Conservation (phyloP, 2,329 filamentous ascomycete species). For the Cadophora malorum region DNA sequence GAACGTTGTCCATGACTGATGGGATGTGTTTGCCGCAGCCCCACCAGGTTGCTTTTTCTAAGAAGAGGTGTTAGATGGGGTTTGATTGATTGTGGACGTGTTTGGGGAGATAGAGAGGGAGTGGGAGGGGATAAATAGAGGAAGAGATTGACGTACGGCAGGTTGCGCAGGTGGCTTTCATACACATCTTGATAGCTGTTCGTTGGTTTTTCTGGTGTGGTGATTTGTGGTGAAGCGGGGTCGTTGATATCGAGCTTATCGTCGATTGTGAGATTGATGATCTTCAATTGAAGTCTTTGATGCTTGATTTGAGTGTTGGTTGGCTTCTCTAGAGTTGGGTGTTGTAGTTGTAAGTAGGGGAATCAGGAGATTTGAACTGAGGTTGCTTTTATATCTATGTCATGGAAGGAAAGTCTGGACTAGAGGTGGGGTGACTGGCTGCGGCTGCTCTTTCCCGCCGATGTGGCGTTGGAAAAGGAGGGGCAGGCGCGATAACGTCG, state of each 20-base stretch:
- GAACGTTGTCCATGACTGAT: constrained; percentile 58
- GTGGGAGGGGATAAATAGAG: constrained; percentile 12
- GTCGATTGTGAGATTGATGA: too few relatives aligned
- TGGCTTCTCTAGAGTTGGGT: background rate
- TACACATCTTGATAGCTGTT: constrained; percentile 52
- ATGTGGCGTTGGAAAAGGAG: background rate
- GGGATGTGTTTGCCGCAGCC: constrained; percentile 59
- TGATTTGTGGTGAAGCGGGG: background rate
- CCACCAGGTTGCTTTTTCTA: constrained; percentile 59
- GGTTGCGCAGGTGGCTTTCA: constrained; percentile 54
- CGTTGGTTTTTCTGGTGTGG: background rate
- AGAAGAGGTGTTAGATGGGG: constrained; percentile 2
- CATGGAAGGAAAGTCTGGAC: background rate
- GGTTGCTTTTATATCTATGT: background rate
- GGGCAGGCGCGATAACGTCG: background rate
- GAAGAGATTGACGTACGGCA: constrained; percentile 52
- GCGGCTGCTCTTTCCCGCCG: too few relatives aligned
- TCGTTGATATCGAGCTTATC: background rate
- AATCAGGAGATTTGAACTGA: background rate
- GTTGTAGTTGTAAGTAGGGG: background rate
- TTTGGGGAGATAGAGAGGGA: background rate
- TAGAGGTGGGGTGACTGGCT: background rate
- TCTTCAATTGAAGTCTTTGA: too few relatives aligned
- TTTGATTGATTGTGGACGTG: background rate
- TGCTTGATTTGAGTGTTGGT: too few relatives aligned